Percentiles rank a stretch among this genome's conserved stretches.
Conservation (phyloP, 148 eudicot genomes). For the Amaranthus hypochondriacus region DNA sequence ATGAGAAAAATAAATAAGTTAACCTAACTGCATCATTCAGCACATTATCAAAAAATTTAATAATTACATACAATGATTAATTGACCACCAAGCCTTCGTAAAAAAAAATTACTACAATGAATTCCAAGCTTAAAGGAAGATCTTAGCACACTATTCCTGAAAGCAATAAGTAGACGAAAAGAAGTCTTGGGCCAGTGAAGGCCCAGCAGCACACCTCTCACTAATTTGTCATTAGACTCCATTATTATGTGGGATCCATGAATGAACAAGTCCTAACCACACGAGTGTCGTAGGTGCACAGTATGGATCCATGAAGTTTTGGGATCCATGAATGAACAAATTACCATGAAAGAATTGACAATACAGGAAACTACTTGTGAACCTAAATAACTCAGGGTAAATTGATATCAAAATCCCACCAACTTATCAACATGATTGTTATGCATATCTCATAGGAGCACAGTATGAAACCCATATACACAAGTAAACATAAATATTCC, state of each 20-base stretch:
- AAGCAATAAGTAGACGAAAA: slow-evolving; percentile 11
- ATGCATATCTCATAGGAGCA: too few relatives aligned
- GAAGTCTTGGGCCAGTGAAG: not conserved
- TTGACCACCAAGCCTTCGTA: not conserved
- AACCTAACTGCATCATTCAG: not conserved
- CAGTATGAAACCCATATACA: too few relatives aligned
- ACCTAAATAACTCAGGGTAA: too few relatives aligned
- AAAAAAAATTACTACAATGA: slow-evolving; percentile 1
- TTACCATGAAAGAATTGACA: too few relatives aligned
- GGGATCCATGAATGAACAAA: too few relatives aligned
- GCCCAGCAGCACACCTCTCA: slow-evolving; percentile 9
- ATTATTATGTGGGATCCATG: slow-evolving; percentile 23
- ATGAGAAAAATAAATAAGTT: not conserved
- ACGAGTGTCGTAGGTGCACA: not conserved
- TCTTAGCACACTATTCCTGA: slow-evolving; percentile 7
- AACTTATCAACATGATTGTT: too few relatives aligned
- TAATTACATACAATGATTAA: not conserved
- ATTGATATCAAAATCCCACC: too few relatives aligned
- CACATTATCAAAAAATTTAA: slow-evolving; percentile 1
- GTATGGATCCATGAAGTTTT: too few relatives aligned
- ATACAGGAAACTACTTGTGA: too few relatives aligned
- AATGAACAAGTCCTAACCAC: slow-evolving; percentile 16
- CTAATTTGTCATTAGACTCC: slow-evolving; percentile 1
- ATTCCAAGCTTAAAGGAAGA: slow-evolving; percentile 2
- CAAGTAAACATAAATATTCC: too few relatives aligned